phyloP scores from a whole-genome alignment of 129 eudicot genomes.

The Gnaphalium uliginosum region DNA sequence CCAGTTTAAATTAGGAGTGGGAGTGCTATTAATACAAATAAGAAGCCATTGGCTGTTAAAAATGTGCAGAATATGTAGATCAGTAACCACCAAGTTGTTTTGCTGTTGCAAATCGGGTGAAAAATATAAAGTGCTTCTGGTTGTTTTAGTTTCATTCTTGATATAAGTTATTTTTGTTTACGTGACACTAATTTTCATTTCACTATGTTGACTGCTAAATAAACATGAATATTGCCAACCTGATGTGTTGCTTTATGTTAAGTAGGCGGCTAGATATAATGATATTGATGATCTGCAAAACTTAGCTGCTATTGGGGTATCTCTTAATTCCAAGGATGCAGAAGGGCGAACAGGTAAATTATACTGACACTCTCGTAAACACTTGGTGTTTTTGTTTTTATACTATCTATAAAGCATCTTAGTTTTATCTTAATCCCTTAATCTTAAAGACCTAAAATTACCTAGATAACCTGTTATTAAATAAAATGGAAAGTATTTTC shows the following conservation, averaged over 20 bases:
- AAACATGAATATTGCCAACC: neutral
- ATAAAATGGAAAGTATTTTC: neutral
- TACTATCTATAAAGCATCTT: neutral
- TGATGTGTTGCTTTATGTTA: conserved; percentile 16
- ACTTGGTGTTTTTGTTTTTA: conserved; percentile 5
- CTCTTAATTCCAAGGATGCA: conserved; percentile 75
- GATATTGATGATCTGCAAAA: conserved; percentile 71
- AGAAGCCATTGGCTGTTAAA: neutral
- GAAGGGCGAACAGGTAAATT: conserved; percentile 80
- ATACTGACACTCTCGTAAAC: neutral
- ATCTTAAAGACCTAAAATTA: neutral
- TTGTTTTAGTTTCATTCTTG: neutral
- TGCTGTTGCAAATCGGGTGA: neutral
- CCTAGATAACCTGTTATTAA: neutral
- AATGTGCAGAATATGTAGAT: neutral
- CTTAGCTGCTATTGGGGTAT: conserved; percentile 69
- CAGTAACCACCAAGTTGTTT: neutral
- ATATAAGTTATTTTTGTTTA: no score
- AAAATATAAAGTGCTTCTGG: neutral
- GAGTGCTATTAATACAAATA: no score
- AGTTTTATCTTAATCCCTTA: neutral
- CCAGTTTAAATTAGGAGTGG: neutral
- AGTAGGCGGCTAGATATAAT: conserved; percentile 92
- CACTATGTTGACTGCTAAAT: neutral
- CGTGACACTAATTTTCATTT: no score